Evolutionary conservation across 352 stramenopile genomes (phyloP).

Genomic region (Pseudoperonospora humuli): DNA sequence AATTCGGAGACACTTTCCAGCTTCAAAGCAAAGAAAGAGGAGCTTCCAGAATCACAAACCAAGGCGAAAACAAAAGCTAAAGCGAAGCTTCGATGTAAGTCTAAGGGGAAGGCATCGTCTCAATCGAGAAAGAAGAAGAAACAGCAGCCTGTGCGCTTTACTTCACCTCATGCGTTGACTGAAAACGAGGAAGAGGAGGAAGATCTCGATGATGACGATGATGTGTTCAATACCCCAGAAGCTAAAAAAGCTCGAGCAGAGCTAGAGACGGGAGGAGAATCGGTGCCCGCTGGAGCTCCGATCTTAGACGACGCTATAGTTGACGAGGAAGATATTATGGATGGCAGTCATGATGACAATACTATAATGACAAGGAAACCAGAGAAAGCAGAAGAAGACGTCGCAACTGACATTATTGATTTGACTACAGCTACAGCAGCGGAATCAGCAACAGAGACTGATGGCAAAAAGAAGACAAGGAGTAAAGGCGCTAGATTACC

Average conservation of each 20-base stretch:
- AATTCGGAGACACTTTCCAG: slow-evolving; percentile 7
- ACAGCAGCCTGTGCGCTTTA: slow-evolving; percentile 11
- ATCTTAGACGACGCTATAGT: slow-evolving; percentile 20
- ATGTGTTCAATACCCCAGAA: slow-evolving; percentile 25
- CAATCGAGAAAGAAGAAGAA: slow-evolving; percentile 16
- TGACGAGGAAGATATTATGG: slow-evolving; percentile 10
- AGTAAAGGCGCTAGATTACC: slow-evolving; percentile 6
- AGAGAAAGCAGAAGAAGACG: neutral
- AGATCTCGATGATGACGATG: slow-evolving; percentile 15
- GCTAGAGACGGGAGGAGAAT: slow-evolving; percentile 11
- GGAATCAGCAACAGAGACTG: slow-evolving; percentile 3
- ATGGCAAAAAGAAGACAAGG: slow-evolving; percentile 11
- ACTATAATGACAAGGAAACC: neutral
- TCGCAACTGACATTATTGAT: slow-evolving; percentile 15
- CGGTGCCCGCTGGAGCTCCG: slow-evolving; percentile 15
- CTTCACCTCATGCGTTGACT: slow-evolving; percentile 25
- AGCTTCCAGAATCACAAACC: neutral
- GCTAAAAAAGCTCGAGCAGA: slow-evolving; percentile 21
- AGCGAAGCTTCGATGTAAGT: slow-evolving; percentile 15
- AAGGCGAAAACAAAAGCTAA: slow-evolving; percentile 14
- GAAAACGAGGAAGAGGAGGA: slow-evolving; percentile 20
- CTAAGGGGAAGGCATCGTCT: slow-evolving; percentile 15
- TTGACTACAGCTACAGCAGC: slow-evolving; percentile 6
- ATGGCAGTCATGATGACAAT: slow-evolving; percentile 7
- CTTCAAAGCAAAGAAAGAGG: neutral